These are phyloP conservation scores for Mollisia scopiformis DNA, from an alignment of 2,329 filamentous ascomycete species.

Conservation along the genomic window DNA sequence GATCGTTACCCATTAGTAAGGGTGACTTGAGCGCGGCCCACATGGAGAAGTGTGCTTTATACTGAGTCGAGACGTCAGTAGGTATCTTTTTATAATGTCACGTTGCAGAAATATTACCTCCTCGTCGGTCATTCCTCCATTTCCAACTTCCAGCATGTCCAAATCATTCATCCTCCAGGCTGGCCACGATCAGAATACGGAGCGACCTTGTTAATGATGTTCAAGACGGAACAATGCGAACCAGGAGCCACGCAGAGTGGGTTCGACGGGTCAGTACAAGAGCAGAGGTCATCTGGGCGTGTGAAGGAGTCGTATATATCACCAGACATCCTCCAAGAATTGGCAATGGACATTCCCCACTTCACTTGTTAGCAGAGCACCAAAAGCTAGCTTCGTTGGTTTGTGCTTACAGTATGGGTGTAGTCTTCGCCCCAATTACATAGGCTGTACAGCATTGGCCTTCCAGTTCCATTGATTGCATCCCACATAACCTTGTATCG, in stretches of 20 bases:
- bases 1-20: slow-evolving; percentile 26
- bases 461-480: slow-evolving; percentile 33
- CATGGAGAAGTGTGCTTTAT: slow-evolving; percentile 27
- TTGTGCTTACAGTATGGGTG: slow-evolving; percentile 28
- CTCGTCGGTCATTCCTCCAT: slow-evolving; percentile 27
- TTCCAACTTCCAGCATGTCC: slow-evolving; percentile 30
- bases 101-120: slow-evolving; percentile 10
- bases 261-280: slow-evolving; percentile 17
- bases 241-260: slow-evolving; percentile 27
- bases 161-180: slow-evolving; percentile 30
- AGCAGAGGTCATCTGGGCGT: slow-evolving; percentile 27
- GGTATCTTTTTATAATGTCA: background rate
- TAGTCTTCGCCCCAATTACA: slow-evolving; percentile 52
- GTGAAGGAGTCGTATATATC: slow-evolving; percentile 38
- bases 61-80: slow-evolving; percentile 4
- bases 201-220: slow-evolving; percentile 25
- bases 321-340: slow-evolving; percentile 45
- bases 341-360: slow-evolving; percentile 42
- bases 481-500: slow-evolving; percentile 38
- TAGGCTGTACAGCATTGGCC: slow-evolving; percentile 38
- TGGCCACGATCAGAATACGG: slow-evolving; percentile 22
- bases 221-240: slow-evolving; percentile 24
- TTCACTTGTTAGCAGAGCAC: background rate
- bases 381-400: background rate
- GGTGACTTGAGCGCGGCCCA: slow-evolving; percentile 29